phyloP scores from a whole-genome alignment of 2,329 filamentous ascomycete species.

The Exophiala alcalophila region DNA sequence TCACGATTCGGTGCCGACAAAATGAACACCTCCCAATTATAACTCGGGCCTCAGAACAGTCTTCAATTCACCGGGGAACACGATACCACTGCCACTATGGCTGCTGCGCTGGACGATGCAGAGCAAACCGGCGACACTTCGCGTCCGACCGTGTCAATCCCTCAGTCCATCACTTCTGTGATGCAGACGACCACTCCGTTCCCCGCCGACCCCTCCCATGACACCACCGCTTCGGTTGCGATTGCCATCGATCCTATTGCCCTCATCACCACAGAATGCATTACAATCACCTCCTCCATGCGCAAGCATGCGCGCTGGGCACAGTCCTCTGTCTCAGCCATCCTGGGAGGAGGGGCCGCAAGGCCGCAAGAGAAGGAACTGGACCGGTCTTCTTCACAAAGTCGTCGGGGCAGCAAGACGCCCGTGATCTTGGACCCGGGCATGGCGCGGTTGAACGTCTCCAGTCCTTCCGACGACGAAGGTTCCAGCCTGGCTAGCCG shows the following conservation, averaged over 20 bases:
- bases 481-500: constrained; percentile 64
- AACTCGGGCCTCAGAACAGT: neutral
- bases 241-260: constrained; percentile 89
- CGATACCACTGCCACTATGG: neutral
- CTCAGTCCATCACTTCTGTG: constrained; percentile 1
- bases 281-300: constrained; percentile 96
- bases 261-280: constrained; percentile 96
- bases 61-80: too few species aligned
- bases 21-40: constrained; percentile 4
- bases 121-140: constrained; percentile 4
- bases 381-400: constrained; percentile 35
- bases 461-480: constrained; percentile 36
- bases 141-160: constrained; percentile 8
- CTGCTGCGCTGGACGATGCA: constrained; percentile 1
- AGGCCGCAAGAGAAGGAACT: constrained; percentile 45
- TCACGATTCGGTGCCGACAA: neutral
- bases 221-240: constrained; percentile 49
- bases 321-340: constrained; percentile 92
- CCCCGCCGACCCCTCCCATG: constrained; percentile 10
- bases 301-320: constrained; percentile 96
- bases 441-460: constrained; percentile 21
- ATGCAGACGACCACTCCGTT: constrained; percentile 6
- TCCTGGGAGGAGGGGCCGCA: constrained; percentile 69
- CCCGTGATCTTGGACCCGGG: constrained; percentile 18
- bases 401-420: constrained; percentile 14